These are phyloP conservation scores for Candida tunisiensis DNA, from an alignment of 1,139 yeast genomes.

Conservation along the genomic window DNA sequence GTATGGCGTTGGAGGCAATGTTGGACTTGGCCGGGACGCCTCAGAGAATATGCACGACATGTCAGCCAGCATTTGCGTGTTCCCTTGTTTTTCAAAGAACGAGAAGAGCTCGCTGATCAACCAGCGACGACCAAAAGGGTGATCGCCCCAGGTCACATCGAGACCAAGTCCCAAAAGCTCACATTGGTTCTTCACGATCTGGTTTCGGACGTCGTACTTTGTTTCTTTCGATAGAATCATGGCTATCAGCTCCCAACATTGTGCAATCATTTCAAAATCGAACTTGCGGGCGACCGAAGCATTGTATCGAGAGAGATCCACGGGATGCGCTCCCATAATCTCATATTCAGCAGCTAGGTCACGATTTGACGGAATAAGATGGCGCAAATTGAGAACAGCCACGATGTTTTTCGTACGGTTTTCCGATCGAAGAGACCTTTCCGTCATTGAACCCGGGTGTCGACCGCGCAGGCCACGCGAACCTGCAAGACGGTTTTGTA, in stretches of 20 bases:
- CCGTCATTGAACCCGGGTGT: too few relatives aligned
- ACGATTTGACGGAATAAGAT: constrained; percentile 59
- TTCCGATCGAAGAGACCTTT: too few relatives aligned
- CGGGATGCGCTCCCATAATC: constrained; percentile 51
- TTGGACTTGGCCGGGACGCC: too few relatives aligned
- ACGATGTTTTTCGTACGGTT: constrained; percentile 31
- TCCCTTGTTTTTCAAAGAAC: constrained; percentile 47
- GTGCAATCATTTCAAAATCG: constrained; percentile 47
- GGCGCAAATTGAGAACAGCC: constrained; percentile 45
- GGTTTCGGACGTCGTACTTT: too few relatives aligned
- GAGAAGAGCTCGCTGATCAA: constrained; percentile 44
- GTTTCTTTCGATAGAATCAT: too few relatives aligned
- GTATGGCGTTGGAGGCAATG: too few relatives aligned
- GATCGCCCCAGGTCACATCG: constrained; percentile 83
- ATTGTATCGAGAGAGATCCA: constrained; percentile 49
- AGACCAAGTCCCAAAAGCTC: too few relatives aligned
- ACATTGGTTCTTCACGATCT: too few relatives aligned
- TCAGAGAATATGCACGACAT: constrained; percentile 43
- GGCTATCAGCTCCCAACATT: constrained; percentile 53
- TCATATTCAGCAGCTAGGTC: constrained; percentile 67
- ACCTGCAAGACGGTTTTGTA: too few relatives aligned
- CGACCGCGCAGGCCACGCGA: too few relatives aligned
- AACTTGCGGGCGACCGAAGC: constrained; percentile 51
- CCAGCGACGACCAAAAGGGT: constrained; percentile 70
- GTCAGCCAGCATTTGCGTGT: constrained; percentile 86